These are phyloP conservation scores for Fusarium coffeatum DNA, from an alignment of 2,329 filamentous ascomycete genomes.

Conservation along the genomic window DNA sequence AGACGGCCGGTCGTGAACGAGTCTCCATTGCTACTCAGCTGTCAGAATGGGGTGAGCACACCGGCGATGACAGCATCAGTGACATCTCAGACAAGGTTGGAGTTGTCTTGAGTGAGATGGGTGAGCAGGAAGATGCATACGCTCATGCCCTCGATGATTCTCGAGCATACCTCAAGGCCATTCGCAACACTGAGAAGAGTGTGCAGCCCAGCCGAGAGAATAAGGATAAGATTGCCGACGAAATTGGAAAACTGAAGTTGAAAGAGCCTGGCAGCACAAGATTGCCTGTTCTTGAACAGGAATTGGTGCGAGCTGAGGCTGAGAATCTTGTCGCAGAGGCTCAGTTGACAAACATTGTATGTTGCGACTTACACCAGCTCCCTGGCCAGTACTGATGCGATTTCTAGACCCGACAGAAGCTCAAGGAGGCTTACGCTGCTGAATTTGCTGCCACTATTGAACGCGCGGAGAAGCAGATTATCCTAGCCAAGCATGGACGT, in stretches of 20 bases:
- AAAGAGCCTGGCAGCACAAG: slow-evolving; percentile 89
- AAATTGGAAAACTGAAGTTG: slow-evolving; percentile 90
- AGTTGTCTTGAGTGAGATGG: slow-evolving; percentile 90
- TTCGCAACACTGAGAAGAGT: slow-evolving; percentile 94
- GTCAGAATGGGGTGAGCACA: slow-evolving; percentile 96
- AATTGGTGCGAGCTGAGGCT: slow-evolving; percentile 94
- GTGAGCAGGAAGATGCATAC: slow-evolving; percentile 91
- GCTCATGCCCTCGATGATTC: slow-evolving; percentile 90
- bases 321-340: slow-evolving; percentile 97
- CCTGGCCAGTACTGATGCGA: slow-evolving; percentile 18
- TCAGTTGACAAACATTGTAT: slow-evolving; percentile 91
- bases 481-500: slow-evolving; percentile 90
- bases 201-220: slow-evolving; percentile 92
- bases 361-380: slow-evolving; percentile 49
- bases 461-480: slow-evolving; percentile 95
- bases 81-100: slow-evolving; percentile 97
- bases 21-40: slow-evolving; percentile 88
- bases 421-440: slow-evolving; percentile 92
- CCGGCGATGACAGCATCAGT: slow-evolving; percentile 84
- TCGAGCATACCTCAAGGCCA: slow-evolving; percentile 84
- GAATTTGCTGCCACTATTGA: slow-evolving; percentile 94
- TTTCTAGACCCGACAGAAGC: slow-evolving; percentile 87
- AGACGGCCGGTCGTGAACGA: slow-evolving; percentile 86
- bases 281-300: slow-evolving; percentile 89
- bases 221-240: slow-evolving; percentile 88